Evolutionary conservation across 441 rosid genomes (phyloP), one percentile per base, ranked within the genome.

Genomic region (Metrosideros polymorpha): DNA sequence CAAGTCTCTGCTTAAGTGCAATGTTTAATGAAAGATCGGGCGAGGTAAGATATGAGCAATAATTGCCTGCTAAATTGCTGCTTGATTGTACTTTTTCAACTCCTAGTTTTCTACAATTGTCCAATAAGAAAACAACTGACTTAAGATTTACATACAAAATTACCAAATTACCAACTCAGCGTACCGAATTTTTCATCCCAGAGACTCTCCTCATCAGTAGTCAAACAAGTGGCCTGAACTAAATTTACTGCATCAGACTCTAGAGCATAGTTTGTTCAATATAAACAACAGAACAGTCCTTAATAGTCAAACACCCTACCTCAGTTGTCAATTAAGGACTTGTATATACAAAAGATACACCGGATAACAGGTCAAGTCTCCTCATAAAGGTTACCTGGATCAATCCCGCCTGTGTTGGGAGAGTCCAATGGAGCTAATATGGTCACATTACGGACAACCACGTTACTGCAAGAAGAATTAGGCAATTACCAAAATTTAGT

Each of bases 401-500:
- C 99, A 79, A 97, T 92, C 88, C 99, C 99, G 91, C 96, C 99
- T 7, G 99, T 97, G 87, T 97, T 97, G 83, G 99, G 99, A 2
- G 99, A 97, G 91, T 94, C 96, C 27, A 55, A 71, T 10, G 99
- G 99, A 90, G 99, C 98, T 91, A 97, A 88, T 89, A 97, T 94
- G 85, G 98, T 97, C 83, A 97, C 97, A 84, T 94, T 91, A 71
- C 86, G 95, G 86, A 97, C 90, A 84, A 97, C 99, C 54, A 97
- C 94, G 8, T 97, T 86, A 86, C 99, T 96, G 94, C 52, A 85
- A 90, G 63, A 22, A 63, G 87, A 17, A 63, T 82, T 75, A 32
- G 30, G 39, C 87, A 87, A 45, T 85, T 76, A 54, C 45, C 53
- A 87, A 66, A 83, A 53, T 52, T n/a, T 56, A 5, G 77, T 39